Evolutionary conservation across 2,329 filamentous ascomycete species (phyloP), one percentile per base, ranked within the genome.

Genomic region (Metarhizium rileyi): DNA sequence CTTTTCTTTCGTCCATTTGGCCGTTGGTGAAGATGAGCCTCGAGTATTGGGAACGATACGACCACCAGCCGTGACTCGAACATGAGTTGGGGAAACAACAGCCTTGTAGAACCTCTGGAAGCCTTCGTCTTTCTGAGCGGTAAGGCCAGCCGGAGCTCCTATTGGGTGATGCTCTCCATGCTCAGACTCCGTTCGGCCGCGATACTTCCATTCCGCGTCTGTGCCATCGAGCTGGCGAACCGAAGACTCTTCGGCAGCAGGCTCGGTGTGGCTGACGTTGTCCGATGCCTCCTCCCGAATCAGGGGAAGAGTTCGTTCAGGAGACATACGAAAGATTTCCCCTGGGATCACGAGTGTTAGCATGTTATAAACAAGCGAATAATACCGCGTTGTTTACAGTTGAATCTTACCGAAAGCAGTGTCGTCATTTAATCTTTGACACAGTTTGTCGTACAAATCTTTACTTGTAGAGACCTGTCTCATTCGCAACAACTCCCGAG

Each of bases 71-170:
- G 81, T 85, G 46, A 85, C 81, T 16, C 81, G 77, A 53, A 84
- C 75, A 61, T 84, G 80, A 14, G 79, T 81, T 7, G 81, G 81
- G 30, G 81, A 85, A 4, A 79, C 74, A n/a, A 84, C 81, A 10
- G 81, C 80, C 60, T 81, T 80, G 66, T 81, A 84, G 60, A 85
- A 85, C 47, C 76, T 72, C 61, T 82, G 76, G 56, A 85, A 85
- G n/a, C 81, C 81, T 61, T 84, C 79, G 30, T 74, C 74, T 56
- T 77, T 75, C 61, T 84, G 80, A 25, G 77, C 74, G 35, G 63
- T 65, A 30, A 76, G 62, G 8, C 72, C 76, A 20, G 71, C 63
- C 10, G 80, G 80, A 22, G 78, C 78, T 46, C 74, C 66, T 33
- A 80, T 66, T 6, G 78, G 77, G 44, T 75, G 74, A 40, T 60